These are phyloP conservation scores for Ustilago lituana DNA, from an alignment of 1,284 basidiomycete species.

Conservation along the genomic window DNA sequence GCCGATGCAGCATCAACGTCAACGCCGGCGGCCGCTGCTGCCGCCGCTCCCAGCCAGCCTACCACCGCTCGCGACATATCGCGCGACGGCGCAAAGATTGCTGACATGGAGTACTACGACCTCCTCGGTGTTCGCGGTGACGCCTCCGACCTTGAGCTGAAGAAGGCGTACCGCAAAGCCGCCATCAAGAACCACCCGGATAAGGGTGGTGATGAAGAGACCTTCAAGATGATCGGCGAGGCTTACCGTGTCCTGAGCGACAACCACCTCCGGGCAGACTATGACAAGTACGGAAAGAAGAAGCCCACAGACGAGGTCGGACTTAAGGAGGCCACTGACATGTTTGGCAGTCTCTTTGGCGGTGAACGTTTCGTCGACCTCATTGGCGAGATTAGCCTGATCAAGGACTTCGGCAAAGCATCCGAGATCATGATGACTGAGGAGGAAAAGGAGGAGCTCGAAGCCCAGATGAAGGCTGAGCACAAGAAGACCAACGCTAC, in stretches of 20 bases:
- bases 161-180: slow-evolving; percentile 94
- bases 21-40: slow-evolving; percentile 13
- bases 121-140: slow-evolving; percentile 66
- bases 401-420: slow-evolving; percentile 67
- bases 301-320: slow-evolving; percentile 67
- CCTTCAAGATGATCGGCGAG: slow-evolving; percentile 73
- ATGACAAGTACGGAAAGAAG: slow-evolving; percentile 92
- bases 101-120: slow-evolving; percentile 67
- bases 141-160: slow-evolving; percentile 77
- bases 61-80: slow-evolving; percentile 56
- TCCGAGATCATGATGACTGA: slow-evolving; percentile 74
- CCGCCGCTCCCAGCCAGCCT: slow-evolving; percentile 19
- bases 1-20: slow-evolving; percentile 36
- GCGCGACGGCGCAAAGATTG: slow-evolving; percentile 64
- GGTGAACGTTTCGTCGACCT: slow-evolving; percentile 66
- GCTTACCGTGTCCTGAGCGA: slow-evolving; percentile 62
- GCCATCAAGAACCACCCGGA: slow-evolving; percentile 82
- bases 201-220: slow-evolving; percentile 67
- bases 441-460: slow-evolving; percentile 88
- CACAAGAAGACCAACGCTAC: slow-evolving; percentile 49
- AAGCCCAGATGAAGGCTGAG: slow-evolving; percentile 74
- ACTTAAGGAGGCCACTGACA: slow-evolving; percentile 66
- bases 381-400: slow-evolving; percentile 67
- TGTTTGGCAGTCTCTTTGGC: slow-evolving; percentile 67
- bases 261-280: slow-evolving; percentile 85